Base-by-base conservation (phyloP, 306 rosid species). In the Fragaria vesca region DNA sequence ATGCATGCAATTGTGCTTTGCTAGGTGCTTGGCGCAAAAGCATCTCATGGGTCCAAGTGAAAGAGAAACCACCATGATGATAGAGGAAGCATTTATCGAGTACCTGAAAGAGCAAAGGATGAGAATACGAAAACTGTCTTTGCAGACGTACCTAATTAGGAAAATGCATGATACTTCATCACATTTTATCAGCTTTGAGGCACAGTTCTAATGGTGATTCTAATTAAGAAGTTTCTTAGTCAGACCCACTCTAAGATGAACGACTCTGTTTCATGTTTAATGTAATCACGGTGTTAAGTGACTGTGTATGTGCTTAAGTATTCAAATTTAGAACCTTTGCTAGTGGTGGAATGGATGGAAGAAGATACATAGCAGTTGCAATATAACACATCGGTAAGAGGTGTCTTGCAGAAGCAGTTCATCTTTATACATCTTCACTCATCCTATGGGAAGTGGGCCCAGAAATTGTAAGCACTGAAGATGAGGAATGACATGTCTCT, bases 351-450 rank as follows among this genome's bases (percentile, higher is more conserved):
- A 28, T 28, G 38, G 38, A 60, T 26, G 66, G 38, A 28, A 24
- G 38, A 60, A 2, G 30, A 62, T 13, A 13, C 20, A 62, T 62
- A 28, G 30, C 55, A 15, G 8, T n/a, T 2, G 36, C 67, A 20
- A 20, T 24, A 67, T 36, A 12, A 26, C 11, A 50, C 24, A 38
- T 11, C 20, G 76, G 77, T 75, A 79, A 30, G 81, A 13, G 50
- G 51, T 50, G 26, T 12, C 15, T 24, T 10, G 42, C 46, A 6
- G 17, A 76, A 81, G 81, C 69, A 18, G 32, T 28, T 55, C 57
- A 76, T 30, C 40, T 76, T 73, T n/a, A 93, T 82, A 85, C 70
- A 79, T 89, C 95, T 89, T 85, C 69, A 83, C 83, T 83, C 78
- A 65, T 55, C 74, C 85, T 66, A 43, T 7, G 70, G 73, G 60